These are phyloP conservation scores for Aspergillus sp. DNA, from an alignment of 2,329 filamentous ascomycete genomes.

Conservation along the genomic window DNA sequence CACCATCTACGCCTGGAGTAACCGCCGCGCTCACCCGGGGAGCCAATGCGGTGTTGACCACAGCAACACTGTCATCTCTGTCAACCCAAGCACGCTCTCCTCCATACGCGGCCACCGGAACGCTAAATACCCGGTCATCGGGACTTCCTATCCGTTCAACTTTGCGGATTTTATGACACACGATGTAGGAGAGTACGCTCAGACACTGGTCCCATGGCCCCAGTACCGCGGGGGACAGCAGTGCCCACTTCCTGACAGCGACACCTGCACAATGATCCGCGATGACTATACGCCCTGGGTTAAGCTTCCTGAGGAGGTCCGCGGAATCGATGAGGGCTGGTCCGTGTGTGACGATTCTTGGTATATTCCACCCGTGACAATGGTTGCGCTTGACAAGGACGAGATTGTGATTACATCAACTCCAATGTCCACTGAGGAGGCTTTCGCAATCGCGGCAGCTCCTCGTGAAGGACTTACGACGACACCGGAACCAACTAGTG, in stretches of 20 bases:
- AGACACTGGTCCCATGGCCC: slow-evolving; percentile 22
- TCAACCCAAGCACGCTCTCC: slow-evolving; percentile 16
- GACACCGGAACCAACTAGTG: neutral
- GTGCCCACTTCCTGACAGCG: slow-evolving; percentile 14
- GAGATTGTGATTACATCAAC: slow-evolving; percentile 3
- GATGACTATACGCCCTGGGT: slow-evolving; percentile 24
- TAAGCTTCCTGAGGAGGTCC: slow-evolving; percentile 20
- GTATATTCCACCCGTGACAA: slow-evolving; percentile 24
- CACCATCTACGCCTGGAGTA: slow-evolving; percentile 23
- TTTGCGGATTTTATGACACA: slow-evolving; percentile 23
- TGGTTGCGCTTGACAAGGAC: slow-evolving; percentile 14
- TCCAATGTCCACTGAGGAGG: slow-evolving; percentile 18
- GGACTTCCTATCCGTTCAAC: slow-evolving; percentile 23
- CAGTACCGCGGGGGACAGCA: slow-evolving; percentile 22
- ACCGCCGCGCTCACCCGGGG: slow-evolving; percentile 18
- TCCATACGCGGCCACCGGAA: slow-evolving; percentile 23
- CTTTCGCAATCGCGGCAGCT: neutral
- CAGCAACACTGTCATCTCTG: slow-evolving; percentile 18
- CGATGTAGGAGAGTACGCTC: slow-evolving; percentile 18
- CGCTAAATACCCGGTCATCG: slow-evolving; percentile 21
- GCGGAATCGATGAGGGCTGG: slow-evolving; percentile 20
- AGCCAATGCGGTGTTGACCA: slow-evolving; percentile 20
- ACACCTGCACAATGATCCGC: slow-evolving; percentile 20
- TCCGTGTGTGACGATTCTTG: slow-evolving; percentile 18
- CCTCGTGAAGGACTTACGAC: neutral